A percentile compares a stretch with the other conserved stretches of the same genome.
These are phyloP conservation scores for Coemansia sp. DNA, from an alignment of 192 early-diverging fungal species.

Conservation along the genomic window DNA sequence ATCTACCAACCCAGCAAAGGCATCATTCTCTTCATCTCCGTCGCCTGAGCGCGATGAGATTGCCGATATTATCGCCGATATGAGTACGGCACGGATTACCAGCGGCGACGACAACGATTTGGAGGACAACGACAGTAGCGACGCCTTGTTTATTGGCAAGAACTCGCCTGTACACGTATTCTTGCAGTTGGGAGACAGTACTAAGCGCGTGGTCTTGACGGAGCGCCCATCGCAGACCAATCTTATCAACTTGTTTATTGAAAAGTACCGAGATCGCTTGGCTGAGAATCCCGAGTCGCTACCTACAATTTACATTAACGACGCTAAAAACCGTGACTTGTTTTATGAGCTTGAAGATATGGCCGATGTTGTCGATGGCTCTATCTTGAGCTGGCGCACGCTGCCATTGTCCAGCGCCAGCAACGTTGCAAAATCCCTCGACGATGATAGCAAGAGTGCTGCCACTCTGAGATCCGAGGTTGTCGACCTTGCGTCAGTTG, in stretches of 20 bases:
- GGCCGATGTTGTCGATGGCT: conserved; percentile 63
- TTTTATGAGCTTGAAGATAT: conserved; percentile 72
- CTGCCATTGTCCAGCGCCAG: conserved; percentile 3
- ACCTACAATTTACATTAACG: conserved; percentile 70
- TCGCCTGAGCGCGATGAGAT: conserved; percentile 49
- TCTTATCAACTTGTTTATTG: conserved; percentile 73
- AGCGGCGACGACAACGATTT: conserved; percentile 8
- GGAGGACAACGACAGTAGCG: conserved; percentile 8
- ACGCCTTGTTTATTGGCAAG: neutral
- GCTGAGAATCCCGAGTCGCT: conserved; percentile 62
- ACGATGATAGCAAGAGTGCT: neutral
- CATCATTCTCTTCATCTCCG: conserved; percentile 15
- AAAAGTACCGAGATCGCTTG: conserved; percentile 67
- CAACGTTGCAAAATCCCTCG: conserved; percentile 1
- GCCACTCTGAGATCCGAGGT: neutral
- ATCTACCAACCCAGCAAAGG: conserved; percentile 25
- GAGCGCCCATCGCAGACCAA: conserved; percentile 62
- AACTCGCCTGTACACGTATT: conserved; percentile 43
- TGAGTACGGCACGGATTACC: conserved; percentile 41
- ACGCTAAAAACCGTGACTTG: conserved; percentile 52
- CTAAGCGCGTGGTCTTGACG: conserved; percentile 59
- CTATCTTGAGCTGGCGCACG: conserved; percentile 48
- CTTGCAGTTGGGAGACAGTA: conserved; percentile 66
- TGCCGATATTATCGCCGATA: conserved; percentile 52
- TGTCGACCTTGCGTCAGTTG: conserved; percentile 8